Evolutionary conservation across 495 filamentous ascomycete genomes (phyloP).

Genomic region (Xylaria nigripes): DNA sequence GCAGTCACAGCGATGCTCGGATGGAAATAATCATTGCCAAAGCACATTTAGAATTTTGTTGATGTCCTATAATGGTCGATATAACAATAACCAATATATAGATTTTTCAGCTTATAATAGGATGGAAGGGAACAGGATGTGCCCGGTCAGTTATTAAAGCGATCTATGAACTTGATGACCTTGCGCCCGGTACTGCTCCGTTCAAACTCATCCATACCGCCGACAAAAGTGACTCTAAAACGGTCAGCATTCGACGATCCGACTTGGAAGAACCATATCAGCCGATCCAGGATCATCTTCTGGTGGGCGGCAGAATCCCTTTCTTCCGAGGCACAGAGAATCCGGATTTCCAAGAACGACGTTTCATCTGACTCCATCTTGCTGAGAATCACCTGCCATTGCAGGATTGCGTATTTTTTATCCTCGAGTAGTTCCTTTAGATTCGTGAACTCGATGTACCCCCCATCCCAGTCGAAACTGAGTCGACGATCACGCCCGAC

Average conservation of each 20-base stretch:
- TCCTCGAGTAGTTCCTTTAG: slow-evolving; percentile 13
- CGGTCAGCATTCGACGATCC: neutral
- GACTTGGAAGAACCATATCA: neutral
- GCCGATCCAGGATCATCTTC: neutral
- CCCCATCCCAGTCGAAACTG: slow-evolving; percentile 30
- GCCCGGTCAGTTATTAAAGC: neutral
- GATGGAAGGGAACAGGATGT: neutral
- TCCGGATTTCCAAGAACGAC: slow-evolving; percentile 10
- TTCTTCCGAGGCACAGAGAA: neutral
- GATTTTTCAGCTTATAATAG: neutral
- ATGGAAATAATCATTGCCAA: too few relatives aligned
- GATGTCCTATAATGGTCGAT: too few relatives aligned
- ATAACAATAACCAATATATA: too few relatives aligned
- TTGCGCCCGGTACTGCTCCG: slow-evolving; percentile 15
- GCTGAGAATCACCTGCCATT: slow-evolving; percentile 32
- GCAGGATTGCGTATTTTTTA: slow-evolving; percentile 15
- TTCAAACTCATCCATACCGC: slow-evolving; percentile 7
- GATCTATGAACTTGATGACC: slow-evolving; percentile 22
- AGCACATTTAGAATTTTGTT: too few relatives aligned
- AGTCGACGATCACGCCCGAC: slow-evolving; percentile 29
- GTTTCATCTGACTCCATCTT: slow-evolving; percentile 14
- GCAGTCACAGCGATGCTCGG: too few relatives aligned
- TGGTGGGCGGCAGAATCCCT: neutral
- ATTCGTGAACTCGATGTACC: slow-evolving; percentile 26
- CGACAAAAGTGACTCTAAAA: slow-evolving; percentile 1